A percentile compares a stretch with the other conserved stretches of the same genome.
Evolutionary conservation across 106 monocot genomes (phyloP).

Genomic region (Gastrodia elata): DNA sequence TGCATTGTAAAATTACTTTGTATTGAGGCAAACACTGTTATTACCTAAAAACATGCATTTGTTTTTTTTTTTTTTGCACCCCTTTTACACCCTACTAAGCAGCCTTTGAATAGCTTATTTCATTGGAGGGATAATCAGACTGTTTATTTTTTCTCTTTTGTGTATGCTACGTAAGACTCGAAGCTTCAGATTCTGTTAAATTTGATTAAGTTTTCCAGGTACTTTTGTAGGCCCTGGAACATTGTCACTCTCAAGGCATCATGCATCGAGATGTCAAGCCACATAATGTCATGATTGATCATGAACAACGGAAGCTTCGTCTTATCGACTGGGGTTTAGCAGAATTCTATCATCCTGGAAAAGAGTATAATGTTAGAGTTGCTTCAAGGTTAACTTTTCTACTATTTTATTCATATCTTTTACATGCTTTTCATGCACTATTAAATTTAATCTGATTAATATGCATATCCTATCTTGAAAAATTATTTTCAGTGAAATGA

Average conservation of each 20-base stretch:
- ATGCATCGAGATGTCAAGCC: conserved; percentile 99
- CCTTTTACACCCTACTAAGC: no score
- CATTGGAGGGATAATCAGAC: background rate
- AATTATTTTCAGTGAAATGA: background rate
- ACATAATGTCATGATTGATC: conserved; percentile 97
- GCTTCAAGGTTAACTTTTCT: conserved; percentile 60
- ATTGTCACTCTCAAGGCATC: conserved; percentile 93
- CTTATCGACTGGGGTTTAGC: conserved; percentile 97
- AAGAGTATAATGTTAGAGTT: conserved; percentile 94
- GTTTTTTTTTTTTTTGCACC: no score
- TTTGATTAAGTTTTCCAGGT: conserved; percentile 34
- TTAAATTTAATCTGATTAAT: background rate
- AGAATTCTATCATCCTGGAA: conserved; percentile 94
- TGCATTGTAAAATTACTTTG: no score
- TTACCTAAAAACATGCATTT: no score
- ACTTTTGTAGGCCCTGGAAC: conserved; percentile 74
- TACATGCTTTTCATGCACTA: background rate
- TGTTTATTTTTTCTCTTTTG: background rate
- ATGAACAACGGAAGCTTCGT: conserved; percentile 78
- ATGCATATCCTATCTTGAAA: background rate
- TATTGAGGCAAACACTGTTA: no score
- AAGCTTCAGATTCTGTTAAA: conserved; percentile 14
- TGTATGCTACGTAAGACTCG: background rate
- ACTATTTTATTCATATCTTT: background rate
- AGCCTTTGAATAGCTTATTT: no score